Conservation (phyloP, 2,329 filamentous ascomycete species). For the Sclerotiophoma versabilis region DNA sequence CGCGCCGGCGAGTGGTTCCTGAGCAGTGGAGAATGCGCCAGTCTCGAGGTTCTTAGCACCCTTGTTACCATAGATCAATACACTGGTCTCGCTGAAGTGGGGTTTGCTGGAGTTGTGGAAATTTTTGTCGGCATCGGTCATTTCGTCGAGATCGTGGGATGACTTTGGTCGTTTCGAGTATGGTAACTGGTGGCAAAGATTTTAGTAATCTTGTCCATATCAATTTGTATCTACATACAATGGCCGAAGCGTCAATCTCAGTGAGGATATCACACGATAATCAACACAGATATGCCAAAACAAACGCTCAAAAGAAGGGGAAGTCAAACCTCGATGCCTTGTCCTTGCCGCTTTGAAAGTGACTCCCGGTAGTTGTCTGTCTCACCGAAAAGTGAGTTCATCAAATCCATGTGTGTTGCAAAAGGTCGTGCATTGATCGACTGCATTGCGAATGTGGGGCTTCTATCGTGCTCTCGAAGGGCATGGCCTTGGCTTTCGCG, state of each 20-base stretch:
- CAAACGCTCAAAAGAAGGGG: conserved; percentile 50
- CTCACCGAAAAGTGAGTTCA: conserved; percentile 90
- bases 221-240: conserved; percentile 56
- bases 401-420: conserved; percentile 89
- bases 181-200: conserved; percentile 72
- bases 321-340: conserved; percentile 89
- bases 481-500: conserved; percentile 68
- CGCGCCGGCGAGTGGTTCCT: conserved; percentile 67
- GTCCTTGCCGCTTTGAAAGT: conserved; percentile 58
- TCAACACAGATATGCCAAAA: conserved; percentile 50
- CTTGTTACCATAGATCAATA: conserved; percentile 69
- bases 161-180: conserved; percentile 81
- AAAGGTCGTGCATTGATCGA: conserved; percentile 65
- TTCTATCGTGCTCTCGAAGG: conserved; percentile 57
- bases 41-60: conserved; percentile 53
- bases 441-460: conserved; percentile 42
- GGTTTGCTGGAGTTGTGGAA: conserved; percentile 80
- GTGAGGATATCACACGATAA: conserved; percentile 42
- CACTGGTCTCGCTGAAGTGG: conserved; percentile 78
- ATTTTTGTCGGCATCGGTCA: conserved; percentile 68
- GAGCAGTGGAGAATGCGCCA: conserved; percentile 62
- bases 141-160: conserved; percentile 67
- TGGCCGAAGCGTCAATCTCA: conserved; percentile 42
- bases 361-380: conserved; percentile 60
- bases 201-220: conserved; percentile 49